phyloP scores from a whole-genome alignment of 2,329 filamentous ascomycete species.

The Fusarium albosuccineum region DNA sequence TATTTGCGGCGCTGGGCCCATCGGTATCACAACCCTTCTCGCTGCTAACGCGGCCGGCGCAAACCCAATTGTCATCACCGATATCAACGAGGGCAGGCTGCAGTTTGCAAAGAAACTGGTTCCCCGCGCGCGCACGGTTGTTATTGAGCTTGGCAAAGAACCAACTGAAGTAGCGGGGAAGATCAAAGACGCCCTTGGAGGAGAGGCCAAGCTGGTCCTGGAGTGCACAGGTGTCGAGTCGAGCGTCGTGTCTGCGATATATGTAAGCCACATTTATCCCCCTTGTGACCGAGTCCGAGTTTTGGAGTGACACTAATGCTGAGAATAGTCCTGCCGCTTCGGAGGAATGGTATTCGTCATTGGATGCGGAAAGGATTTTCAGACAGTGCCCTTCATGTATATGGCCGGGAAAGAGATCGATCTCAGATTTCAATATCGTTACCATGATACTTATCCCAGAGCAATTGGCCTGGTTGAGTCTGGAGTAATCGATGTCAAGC shows the following conservation, averaged over 20 bases:
- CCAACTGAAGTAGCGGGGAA: background rate
- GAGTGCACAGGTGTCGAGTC: background rate
- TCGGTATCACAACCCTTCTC: too few species aligned
- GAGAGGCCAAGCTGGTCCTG: background rate
- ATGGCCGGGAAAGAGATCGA: too few species aligned
- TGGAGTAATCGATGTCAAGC: background rate
- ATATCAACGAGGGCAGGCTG: background rate
- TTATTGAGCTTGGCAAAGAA: background rate
- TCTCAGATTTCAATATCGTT: too few species aligned
- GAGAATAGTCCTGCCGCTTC: background rate
- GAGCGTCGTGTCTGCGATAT: background rate
- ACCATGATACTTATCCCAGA: background rate
- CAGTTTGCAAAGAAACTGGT: background rate
- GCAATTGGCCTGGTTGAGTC: background rate
- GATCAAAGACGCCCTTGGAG: background rate
- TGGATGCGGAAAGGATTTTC: too few species aligned
- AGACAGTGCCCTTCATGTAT: too few species aligned
- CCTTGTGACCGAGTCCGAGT: too few species aligned
- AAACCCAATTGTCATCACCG: too few species aligned
- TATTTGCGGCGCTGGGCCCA: too few species aligned
- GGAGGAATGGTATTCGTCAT: background rate
- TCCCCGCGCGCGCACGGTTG: background rate
- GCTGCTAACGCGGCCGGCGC: too few species aligned
- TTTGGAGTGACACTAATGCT: background rate
- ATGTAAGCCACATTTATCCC: background rate